Evolutionary conservation across 2,329 filamentous ascomycete genomes (phyloP), one percentile per base, ranked within the genome.

Genomic region (Ophiostoma sp.): DNA sequence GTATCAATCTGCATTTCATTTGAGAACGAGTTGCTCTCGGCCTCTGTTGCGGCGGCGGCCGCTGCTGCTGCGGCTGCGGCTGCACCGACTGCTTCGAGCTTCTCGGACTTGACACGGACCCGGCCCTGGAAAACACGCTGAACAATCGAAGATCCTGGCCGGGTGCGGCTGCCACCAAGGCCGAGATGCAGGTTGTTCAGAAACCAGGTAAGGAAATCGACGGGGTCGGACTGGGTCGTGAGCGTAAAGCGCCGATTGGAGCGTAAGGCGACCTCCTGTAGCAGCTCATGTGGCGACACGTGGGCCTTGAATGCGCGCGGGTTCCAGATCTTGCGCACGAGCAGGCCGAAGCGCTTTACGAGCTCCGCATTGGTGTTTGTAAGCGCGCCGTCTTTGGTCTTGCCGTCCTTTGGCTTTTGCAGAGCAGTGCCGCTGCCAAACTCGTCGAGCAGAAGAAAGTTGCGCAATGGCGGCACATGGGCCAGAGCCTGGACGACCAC

Each of bases 301-400:
- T 99, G 95, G 4, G 90, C 89, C 78, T 96, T 96, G 84, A 99
- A 99, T 9, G 95, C 94, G 73, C 91, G 89, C 2, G 93, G 90
- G 77, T 99, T 99, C 95, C 95, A 99, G 73, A 99, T 92, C 80
- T 99, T 99, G 76, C 95, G 90, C 70, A 98, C 87, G 27, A 99
- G 84, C 67, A 93, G 95, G 73, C 90, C 91, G 76, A 94, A 93
- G 11, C 95, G 87, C 77, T 95, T 89, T 67, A 91, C 92, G 45
- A 99, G 86, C 79, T 98, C 93, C 2, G 92, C 88, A 69, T 83
- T 84, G 11, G 84, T 83, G 64, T 67, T 66, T 60, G 7, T 60
- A 5, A n/a, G 27, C 27, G 27, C 27, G 27, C 27, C 18, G 36
- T 14, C 36, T 16, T 62, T 62, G n/a, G 52, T 36, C 3, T n/a